Percentiles rank a stretch among this genome's conserved stretches.
phyloP scores from a whole-genome alignment of 331 rosid species.

The Malus hybrid region DNA sequence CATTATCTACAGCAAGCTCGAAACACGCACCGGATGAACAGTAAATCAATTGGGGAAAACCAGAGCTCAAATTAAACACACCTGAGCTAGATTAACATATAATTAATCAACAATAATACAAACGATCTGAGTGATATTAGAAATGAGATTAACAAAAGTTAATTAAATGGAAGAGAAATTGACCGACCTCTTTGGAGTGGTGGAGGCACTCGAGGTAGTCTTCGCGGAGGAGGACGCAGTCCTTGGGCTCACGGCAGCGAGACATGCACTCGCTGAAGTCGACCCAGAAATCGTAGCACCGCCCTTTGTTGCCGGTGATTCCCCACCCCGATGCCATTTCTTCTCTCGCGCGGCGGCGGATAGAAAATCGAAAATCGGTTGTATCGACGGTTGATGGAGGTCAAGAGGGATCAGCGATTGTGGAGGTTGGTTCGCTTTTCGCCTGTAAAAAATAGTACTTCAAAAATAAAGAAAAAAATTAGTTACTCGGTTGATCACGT shows the following conservation, averaged over 20 bases:
- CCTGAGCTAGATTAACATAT: background rate
- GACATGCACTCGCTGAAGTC: conserved; percentile 99
- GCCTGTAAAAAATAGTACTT: background rate
- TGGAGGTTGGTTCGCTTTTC: conserved; percentile 1
- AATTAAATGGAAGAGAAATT: background rate
- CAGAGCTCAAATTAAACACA: background rate
- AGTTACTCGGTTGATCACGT: background rate
- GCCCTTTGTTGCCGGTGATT: conserved; percentile 89
- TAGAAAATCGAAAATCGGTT: background rate
- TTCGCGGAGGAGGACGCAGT: conserved; percentile 83
- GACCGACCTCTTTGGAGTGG: conserved; percentile 99
- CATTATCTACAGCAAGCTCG: background rate
- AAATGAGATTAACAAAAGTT: background rate
- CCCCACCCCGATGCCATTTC: conserved; percentile 98
- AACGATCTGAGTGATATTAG: background rate
- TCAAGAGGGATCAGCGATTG: background rate
- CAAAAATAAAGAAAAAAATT: background rate
- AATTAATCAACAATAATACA: background rate
- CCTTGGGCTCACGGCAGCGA: conserved; percentile 90
- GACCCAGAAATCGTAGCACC: conserved; percentile 97
- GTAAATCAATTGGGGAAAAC: background rate
- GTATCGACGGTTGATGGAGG: background rate
- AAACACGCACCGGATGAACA: background rate
- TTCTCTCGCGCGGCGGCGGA: background rate
- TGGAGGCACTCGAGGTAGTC: conserved; percentile 97